Percentiles rank a stretch among this genome's conserved stretches.
These are phyloP conservation scores for Tolypocladium album DNA, from an alignment of 2,329 filamentous ascomycete species.

Conservation along the genomic window DNA sequence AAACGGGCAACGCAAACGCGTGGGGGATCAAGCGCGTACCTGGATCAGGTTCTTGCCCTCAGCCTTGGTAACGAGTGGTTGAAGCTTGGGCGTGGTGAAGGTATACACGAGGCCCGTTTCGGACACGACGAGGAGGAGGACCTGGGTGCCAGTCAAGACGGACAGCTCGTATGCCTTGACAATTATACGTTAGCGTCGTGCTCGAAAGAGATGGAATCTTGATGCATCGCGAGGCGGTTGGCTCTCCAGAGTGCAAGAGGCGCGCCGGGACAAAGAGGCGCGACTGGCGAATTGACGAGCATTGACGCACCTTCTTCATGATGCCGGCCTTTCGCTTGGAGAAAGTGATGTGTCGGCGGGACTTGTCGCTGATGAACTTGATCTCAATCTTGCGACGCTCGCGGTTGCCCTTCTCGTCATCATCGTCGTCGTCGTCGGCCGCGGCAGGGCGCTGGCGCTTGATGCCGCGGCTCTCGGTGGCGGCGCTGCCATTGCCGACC, in stretches of 20 bases:
- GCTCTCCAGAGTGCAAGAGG: neutral
- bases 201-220: neutral
- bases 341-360: slow-evolving; percentile 97
- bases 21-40: slow-evolving; percentile 41
- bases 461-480: slow-evolving; percentile 66
- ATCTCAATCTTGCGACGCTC: slow-evolving; percentile 99
- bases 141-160: slow-evolving; percentile 94
- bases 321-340: slow-evolving; percentile 99
- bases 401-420: slow-evolving; percentile 94
- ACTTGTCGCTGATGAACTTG: slow-evolving; percentile 99
- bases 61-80: slow-evolving; percentile 94
- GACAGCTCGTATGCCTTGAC: slow-evolving; percentile 88
- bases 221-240: neutral
- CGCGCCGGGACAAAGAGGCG: neutral
- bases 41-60: slow-evolving; percentile 99
- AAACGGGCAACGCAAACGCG: neutral
- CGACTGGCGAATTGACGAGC: neutral
- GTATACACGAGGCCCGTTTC: slow-evolving; percentile 97
- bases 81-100: slow-evolving; percentile 95
- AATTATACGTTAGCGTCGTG: slow-evolving; percentile 4
- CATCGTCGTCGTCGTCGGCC: slow-evolving; percentile 90
- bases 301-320: slow-evolving; percentile 89
- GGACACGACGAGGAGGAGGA: slow-evolving; percentile 89
- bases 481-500: slow-evolving; percentile 61
- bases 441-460: slow-evolving; percentile 79